Conservation (phyloP, 495 filamentous ascomycete genomes). For the Xylaria nigripes region DNA sequence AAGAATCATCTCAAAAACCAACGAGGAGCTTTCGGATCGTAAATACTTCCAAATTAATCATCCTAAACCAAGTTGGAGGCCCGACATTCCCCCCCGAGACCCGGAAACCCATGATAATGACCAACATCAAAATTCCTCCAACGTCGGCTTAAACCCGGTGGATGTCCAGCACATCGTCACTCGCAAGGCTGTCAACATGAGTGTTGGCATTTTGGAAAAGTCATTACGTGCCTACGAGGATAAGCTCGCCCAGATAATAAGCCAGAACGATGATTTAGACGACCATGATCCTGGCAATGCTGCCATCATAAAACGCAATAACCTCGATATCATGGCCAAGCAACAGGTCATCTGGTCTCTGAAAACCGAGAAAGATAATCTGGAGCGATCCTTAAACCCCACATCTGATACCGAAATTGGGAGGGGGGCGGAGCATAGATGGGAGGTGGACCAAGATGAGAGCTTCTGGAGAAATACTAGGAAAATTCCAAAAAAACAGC, state of each 20-base stretch:
- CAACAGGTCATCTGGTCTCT: slow-evolving; percentile 14
- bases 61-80: too few relatives aligned
- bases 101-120: neutral
- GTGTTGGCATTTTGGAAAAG: neutral
- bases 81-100: neutral
- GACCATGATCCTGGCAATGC: slow-evolving; percentile 8
- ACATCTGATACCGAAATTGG: neutral
- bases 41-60: too few relatives aligned
- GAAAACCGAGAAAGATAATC: slow-evolving; percentile 11
- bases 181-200: neutral
- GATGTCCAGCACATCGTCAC: neutral
- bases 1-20: too few relatives aligned
- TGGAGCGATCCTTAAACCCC: neutral
- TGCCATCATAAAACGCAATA: slow-evolving; percentile 11
- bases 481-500: neutral
- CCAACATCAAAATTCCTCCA: neutral
- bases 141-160: neutral
- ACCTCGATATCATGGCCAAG: slow-evolving; percentile 17
- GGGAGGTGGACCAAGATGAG: neutral
- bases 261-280: slow-evolving; percentile 10
- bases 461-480: slow-evolving; percentile 4
- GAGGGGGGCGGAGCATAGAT: slow-evolving; percentile 1
- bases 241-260: neutral
- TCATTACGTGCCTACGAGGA: neutral
- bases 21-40: too few relatives aligned